Evolutionary conservation across 345 rosid species (phyloP), one percentile per base, ranked within the genome.

Genomic region (Combretum micranthum): DNA sequence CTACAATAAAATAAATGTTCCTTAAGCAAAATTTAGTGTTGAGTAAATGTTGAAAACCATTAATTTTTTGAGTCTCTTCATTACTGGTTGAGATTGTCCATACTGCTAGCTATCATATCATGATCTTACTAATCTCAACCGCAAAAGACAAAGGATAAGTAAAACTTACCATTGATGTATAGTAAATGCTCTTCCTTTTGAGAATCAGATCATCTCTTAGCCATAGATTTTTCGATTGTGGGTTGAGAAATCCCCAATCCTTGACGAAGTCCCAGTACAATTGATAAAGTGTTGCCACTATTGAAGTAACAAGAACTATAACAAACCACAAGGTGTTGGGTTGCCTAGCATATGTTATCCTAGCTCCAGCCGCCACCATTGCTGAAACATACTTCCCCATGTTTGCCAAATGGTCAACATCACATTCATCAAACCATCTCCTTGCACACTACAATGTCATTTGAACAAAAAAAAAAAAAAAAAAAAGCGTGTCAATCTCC

Each of bases 351-450:
- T 83, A 87, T 52, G 99, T 81, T 64, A 93, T 17, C 66, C 99
- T 89, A 9, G 86, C 96, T 50, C 95, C 96, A 0, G 99, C 99
- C 0, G 97, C 99, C 59, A 87, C 81, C 99, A 93, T 89, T 3
- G 99, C 99, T 0, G 99, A 93, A 15, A 87, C 88, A 60, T 93
- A 93, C 59, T 93, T 93, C 56, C 99, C 99, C 97, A 94, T 80
- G 83, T 94, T 94, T 4, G 83, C 90, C 80, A 94, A 72, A 59
- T 94, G 84, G 68, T 62, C 70, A 43, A 56, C 7, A 53, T 85
- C 77, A 12, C 47, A 46, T 21, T 85, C 97, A 42, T 90, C 90
- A 56, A 85, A 71, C 96, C 96, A 94, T 73, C 96, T 78, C 68
- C 99, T 87, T 45, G 85, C 83, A 62, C 99, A 94, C 99, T 94